These are phyloP conservation scores for Bipolaris gigantea DNA, from an alignment of 2,329 filamentous ascomycete genomes.

Conservation along the genomic window DNA sequence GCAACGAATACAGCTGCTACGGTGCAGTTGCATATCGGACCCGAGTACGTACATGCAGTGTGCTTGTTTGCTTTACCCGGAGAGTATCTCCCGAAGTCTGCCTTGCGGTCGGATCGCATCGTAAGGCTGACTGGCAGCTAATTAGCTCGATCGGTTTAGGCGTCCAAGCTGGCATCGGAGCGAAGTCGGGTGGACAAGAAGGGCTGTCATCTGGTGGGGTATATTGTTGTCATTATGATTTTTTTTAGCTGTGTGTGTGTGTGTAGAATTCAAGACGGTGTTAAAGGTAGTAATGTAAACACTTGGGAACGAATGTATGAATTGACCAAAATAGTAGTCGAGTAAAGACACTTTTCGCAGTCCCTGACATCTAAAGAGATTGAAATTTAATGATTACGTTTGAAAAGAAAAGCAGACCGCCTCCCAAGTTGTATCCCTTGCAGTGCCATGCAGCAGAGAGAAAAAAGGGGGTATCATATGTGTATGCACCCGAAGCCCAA, in stretches of 20 bases:
- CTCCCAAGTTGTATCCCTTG: neutral
- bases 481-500: neutral
- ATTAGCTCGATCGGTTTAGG: neutral
- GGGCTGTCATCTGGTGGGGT: neutral
- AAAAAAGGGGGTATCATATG: slow-evolving; percentile 1
- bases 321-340: neutral
- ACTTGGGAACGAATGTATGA: no score
- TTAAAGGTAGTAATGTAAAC: neutral
- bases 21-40: no score
- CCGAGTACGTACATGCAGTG: no score
- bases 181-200: neutral
- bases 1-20: no score
- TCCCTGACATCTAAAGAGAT: neutral
- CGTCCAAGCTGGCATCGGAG: neutral
- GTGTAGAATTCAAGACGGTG: neutral
- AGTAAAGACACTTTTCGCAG: neutral
- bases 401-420: neutral
- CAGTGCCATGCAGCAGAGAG: neutral
- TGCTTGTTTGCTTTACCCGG: neutral
- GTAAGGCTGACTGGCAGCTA: neutral
- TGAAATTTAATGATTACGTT: neutral
- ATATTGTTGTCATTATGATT: no score
- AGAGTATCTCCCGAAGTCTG: neutral
- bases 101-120: neutral
- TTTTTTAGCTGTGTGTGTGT: no score